These are phyloP conservation scores for Linderina pennispora DNA, from an alignment of 192 early-diverging fungal species.

Conservation along the genomic window DNA sequence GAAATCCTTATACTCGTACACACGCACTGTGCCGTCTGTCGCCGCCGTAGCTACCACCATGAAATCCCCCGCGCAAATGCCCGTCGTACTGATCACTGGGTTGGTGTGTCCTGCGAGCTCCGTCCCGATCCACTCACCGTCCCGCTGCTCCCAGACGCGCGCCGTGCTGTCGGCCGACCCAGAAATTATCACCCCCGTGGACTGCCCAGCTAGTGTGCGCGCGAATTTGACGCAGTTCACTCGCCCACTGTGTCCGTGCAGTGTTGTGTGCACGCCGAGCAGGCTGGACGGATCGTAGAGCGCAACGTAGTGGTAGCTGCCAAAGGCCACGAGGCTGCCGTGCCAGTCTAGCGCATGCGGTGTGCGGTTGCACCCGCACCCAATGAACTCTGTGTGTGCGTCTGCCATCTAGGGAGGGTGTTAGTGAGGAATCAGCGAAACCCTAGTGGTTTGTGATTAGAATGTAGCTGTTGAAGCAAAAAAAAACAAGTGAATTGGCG, in stretches of 20 bases:
- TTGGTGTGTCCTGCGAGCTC: slow-evolving; percentile 61
- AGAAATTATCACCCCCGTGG: slow-evolving; percentile 61
- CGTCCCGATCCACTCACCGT: not conserved
- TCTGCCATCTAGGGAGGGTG: not conserved
- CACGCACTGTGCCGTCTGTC: slow-evolving; percentile 23
- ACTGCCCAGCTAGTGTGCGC: slow-evolving; percentile 41
- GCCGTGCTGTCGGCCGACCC: slow-evolving; percentile 76
- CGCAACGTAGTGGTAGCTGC: slow-evolving; percentile 62
- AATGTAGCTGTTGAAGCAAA: not conserved
- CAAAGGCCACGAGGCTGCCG: slow-evolving; percentile 52
- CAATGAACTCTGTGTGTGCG: slow-evolving; percentile 16
- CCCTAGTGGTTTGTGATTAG: not conserved
- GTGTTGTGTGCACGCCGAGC: slow-evolving; percentile 50
- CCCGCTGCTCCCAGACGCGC: slow-evolving; percentile 60
- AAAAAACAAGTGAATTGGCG: not conserved
- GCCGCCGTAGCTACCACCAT: slow-evolving; percentile 10
- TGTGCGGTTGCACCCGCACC: slow-evolving; percentile 32
- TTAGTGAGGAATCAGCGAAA: too few species aligned
- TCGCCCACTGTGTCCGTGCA: slow-evolving; percentile 68
- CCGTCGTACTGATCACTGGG: slow-evolving; percentile 47
- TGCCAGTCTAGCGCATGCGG: slow-evolving; percentile 31
- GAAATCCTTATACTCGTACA: slow-evolving; percentile 8
- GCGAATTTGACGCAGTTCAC: slow-evolving; percentile 75
- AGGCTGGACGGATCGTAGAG: slow-evolving; percentile 63
- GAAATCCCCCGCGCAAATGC: slow-evolving; percentile 1